Percentiles rank a stretch among this genome's conserved stretches.
phyloP scores from a whole-genome alignment of 148 eudicot genomes.

The Oxyria digyna region DNA sequence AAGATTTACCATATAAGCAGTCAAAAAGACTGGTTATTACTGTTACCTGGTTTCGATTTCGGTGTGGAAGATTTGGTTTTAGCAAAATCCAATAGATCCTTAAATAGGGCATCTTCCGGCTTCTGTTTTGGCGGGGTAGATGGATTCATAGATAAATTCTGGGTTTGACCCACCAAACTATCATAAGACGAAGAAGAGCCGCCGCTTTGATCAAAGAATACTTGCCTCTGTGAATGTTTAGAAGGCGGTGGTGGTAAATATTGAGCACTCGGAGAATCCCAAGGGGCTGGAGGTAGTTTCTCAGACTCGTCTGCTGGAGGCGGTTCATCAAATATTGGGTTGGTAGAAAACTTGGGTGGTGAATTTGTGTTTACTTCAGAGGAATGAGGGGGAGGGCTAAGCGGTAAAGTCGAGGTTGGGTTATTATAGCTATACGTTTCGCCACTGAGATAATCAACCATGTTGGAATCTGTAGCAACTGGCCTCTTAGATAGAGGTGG shows the following conservation, averaged over 20 bases:
- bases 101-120: slow-evolving; percentile 61
- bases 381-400: slow-evolving; percentile 31
- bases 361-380: slow-evolving; percentile 37
- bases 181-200: slow-evolving; percentile 61
- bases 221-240: slow-evolving; percentile 60
- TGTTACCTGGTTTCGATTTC: slow-evolving; percentile 9
- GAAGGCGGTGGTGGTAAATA: slow-evolving; percentile 75
- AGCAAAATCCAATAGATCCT: slow-evolving; percentile 80
- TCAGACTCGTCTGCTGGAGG: slow-evolving; percentile 29
- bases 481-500: slow-evolving; percentile 67
- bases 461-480: slow-evolving; percentile 17
- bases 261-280: slow-evolving; percentile 41
- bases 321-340: slow-evolving; percentile 29
- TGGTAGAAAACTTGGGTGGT: slow-evolving; percentile 41
- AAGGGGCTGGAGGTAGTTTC: slow-evolving; percentile 39
- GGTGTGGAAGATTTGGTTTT: slow-evolving; percentile 42
- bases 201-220: slow-evolving; percentile 52
- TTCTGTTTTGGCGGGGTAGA: slow-evolving; percentile 41
- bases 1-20: background rate
- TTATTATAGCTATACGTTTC: slow-evolving; percentile 34
- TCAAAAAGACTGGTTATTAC: background rate
- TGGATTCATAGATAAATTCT: slow-evolving; percentile 47
- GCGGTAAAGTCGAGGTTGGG: slow-evolving; percentile 22
- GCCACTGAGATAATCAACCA: slow-evolving; percentile 61
- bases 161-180: slow-evolving; percentile 52